phyloP scores from a whole-genome alignment of 164 flowering plant species.

The Piper longum region DNA sequence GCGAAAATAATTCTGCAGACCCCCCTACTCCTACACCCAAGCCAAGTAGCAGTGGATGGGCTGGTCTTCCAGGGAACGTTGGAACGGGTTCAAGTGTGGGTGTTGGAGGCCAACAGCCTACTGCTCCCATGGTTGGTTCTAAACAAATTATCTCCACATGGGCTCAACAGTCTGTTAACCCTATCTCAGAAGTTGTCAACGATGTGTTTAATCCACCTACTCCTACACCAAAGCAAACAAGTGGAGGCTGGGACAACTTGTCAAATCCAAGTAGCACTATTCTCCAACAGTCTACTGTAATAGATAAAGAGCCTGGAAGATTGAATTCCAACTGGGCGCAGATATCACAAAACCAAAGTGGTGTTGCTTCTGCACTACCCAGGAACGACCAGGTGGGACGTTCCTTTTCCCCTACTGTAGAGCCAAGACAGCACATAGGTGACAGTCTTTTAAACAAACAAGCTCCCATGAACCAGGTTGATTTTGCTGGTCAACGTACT shows the following conservation, averaged over 20 bases:
- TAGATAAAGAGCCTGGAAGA: neutral
- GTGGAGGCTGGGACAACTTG: slow-evolving; percentile 3
- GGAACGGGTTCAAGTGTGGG: slow-evolving; percentile 31
- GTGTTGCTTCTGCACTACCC: neutral
- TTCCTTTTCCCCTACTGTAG: neutral
- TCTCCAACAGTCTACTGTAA: neutral
- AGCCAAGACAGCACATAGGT: neutral
- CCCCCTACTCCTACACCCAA: slow-evolving; percentile 24
- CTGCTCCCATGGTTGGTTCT: slow-evolving; percentile 2
- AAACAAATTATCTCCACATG: slow-evolving; percentile 24
- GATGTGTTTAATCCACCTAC: slow-evolving; percentile 26
- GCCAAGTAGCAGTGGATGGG: slow-evolving; percentile 11
- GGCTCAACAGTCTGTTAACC: slow-evolving; percentile 17
- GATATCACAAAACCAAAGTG: neutral
- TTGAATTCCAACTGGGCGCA: neutral
- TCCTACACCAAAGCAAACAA: slow-evolving; percentile 39
- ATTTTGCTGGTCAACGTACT: neutral
- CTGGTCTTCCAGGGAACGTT: slow-evolving; percentile 22
- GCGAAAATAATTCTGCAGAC: slow-evolving; percentile 7
- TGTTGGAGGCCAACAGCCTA: slow-evolving; percentile 13
- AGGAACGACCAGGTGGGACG: neutral
- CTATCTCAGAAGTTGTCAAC: neutral
- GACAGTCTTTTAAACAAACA: neutral
- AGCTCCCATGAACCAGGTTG: neutral
- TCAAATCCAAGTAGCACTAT: slow-evolving; percentile 1